Percentiles rank a stretch among this genome's conserved stretches.
phyloP scores from a whole-genome alignment of 768 basidiomycete species.

The Leccinum rimulosum region DNA sequence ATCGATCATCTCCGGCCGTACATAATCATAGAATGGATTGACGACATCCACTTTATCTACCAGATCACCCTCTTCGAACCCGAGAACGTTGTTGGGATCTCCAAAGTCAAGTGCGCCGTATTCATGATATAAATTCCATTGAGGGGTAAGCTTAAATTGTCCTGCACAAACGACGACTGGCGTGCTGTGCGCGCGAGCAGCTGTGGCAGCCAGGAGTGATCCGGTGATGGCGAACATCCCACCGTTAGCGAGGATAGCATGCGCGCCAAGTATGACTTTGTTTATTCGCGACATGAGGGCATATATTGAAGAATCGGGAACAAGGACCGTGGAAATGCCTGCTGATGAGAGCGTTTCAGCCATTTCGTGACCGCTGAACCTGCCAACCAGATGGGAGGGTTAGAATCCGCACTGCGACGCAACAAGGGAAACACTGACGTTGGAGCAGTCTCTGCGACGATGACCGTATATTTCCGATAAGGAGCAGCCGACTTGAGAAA shows the following conservation, averaged over 20 bases:
- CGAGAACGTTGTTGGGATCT: constrained; percentile 60
- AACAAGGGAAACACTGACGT: constrained; percentile 52
- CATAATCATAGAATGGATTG: constrained; percentile 97
- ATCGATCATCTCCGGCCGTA: constrained; percentile 87
- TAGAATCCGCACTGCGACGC: constrained; percentile 3
- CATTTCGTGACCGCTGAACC: constrained; percentile 84
- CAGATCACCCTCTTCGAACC: constrained; percentile 74
- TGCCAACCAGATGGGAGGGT: constrained; percentile 29
- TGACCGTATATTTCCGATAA: constrained; percentile 90
- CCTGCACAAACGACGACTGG: constrained; percentile 93
- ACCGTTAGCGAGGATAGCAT: constrained; percentile 95
- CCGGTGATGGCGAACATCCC: constrained; percentile 91
- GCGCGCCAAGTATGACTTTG: constrained; percentile 93
- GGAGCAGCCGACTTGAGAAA: constrained; percentile 91
- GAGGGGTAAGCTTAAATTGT: constrained; percentile 93
- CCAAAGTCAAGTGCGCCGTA: constrained; percentile 83
- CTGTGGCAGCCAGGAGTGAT: constrained; percentile 79
- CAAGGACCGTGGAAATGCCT: constrained; percentile 90
- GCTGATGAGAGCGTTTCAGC: constrained; percentile 75
- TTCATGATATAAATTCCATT: constrained; percentile 86
- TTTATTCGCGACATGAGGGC: constrained; percentile 96
- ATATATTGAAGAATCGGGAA: constrained; percentile 94
- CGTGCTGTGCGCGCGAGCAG: constrained; percentile 86
- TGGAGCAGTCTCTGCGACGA: constrained; percentile 94
- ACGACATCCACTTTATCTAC: constrained; percentile 89